phyloP scores from a whole-genome alignment of 148 eudicot species.

The Rhododendron williamsianum region DNA sequence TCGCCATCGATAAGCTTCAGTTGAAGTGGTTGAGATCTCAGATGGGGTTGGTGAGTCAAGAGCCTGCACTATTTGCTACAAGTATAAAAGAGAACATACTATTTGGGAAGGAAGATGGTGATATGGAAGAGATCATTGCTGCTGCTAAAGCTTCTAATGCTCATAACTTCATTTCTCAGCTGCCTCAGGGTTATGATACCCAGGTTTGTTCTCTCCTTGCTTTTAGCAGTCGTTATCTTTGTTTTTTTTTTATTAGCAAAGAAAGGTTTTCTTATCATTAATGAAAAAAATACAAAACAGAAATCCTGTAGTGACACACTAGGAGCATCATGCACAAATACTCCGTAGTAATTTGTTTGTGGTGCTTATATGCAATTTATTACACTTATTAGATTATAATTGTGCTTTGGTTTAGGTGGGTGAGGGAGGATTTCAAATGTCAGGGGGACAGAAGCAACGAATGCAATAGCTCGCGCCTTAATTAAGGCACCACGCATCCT shows the following conservation, averaged over 20 bases:
- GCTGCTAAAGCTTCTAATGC: slow-evolving; percentile 90
- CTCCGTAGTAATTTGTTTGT: too few species aligned
- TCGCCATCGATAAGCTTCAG: slow-evolving; percentile 58
- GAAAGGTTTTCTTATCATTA: too few species aligned
- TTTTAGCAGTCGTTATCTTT: background rate
- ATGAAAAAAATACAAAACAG: too few species aligned
- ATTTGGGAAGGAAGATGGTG: slow-evolving; percentile 82
- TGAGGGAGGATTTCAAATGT: background rate
- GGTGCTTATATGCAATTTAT: too few species aligned
- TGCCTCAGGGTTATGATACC: slow-evolving; percentile 85
- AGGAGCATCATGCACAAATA: too few species aligned
- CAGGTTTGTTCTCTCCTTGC: slow-evolving; percentile 37
- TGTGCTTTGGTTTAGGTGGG: background rate
- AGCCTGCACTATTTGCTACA: slow-evolving; percentile 82
- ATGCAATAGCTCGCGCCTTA: background rate
- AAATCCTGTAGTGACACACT: too few species aligned
- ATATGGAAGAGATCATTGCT: slow-evolving; percentile 60
- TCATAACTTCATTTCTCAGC: slow-evolving; percentile 68
- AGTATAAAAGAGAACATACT: slow-evolving; percentile 80
- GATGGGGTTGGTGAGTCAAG: slow-evolving; percentile 93
- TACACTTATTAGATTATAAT: background rate
- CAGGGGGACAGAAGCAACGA: background rate
- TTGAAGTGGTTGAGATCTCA: slow-evolving; percentile 80
- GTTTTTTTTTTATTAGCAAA: too few species aligned
- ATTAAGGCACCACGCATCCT: background rate